A percentile compares a stretch with the other conserved stretches of the same genome.
phyloP scores from a whole-genome alignment of 495 filamentous ascomycete genomes.

The Aspergillus hancockii region DNA sequence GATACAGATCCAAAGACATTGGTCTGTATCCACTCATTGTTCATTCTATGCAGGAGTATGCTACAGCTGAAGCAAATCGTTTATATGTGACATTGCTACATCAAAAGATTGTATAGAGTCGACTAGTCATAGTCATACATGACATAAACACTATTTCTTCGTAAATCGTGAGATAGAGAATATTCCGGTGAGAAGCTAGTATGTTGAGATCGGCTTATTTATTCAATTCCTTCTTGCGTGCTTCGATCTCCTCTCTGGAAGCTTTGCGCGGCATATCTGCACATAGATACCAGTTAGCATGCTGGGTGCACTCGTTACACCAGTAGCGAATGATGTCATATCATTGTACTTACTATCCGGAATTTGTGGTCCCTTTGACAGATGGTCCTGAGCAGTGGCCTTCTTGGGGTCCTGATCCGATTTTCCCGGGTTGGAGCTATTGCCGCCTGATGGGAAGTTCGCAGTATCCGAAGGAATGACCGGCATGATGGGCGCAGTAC shows the following conservation, averaged over 20 bases:
- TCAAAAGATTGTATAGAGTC: constrained; percentile 42
- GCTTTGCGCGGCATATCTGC: constrained; percentile 57
- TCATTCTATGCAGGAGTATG: not conserved
- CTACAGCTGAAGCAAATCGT: not conserved
- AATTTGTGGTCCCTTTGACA: constrained; percentile 49
- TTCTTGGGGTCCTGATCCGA: constrained; percentile 32
- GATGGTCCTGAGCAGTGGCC: constrained; percentile 34
- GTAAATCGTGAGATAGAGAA: not conserved
- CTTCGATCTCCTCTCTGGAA: constrained; percentile 67
- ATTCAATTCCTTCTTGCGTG: constrained; percentile 65
- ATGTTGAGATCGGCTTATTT: constrained; percentile 38
- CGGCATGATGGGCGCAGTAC: constrained; percentile 28
- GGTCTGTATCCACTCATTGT: not conserved
- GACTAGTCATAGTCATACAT: not conserved
- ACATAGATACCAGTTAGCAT: constrained; percentile 11
- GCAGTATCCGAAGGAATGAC: constrained; percentile 34
- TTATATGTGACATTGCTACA: not conserved
- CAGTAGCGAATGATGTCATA: too few species aligned
- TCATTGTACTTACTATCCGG: constrained; percentile 37
- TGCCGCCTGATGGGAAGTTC: constrained; percentile 24
- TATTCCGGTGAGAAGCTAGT: not conserved
- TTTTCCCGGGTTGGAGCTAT: constrained; percentile 24
- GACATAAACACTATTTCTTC: not conserved
- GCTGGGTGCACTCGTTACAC: not conserved
- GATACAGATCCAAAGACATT: not conserved